Evolutionary conservation across 2,329 filamentous ascomycete species (phyloP).

Genomic region (Trichoderma guizhouense): DNA sequence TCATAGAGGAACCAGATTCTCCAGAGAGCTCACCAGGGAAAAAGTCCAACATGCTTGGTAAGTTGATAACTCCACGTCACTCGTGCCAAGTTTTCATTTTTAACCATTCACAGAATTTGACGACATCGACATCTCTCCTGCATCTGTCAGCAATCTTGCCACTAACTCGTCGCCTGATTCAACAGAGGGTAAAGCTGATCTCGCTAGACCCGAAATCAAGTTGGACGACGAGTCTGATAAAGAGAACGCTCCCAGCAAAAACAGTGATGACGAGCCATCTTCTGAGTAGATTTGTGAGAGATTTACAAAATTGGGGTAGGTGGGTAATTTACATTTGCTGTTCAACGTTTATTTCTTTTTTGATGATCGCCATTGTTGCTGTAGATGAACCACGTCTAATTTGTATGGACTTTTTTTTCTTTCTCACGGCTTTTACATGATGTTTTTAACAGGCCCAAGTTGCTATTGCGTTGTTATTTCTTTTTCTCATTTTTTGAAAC

Average conservation of each 20-base stretch:
- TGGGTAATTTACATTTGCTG: neutral
- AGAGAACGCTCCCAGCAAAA: neutral
- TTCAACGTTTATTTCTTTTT: neutral
- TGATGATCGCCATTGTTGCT: neutral
- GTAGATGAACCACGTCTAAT: neutral
- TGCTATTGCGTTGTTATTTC: neutral
- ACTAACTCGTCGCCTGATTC: conserved; percentile 11
- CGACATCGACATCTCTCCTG: neutral
- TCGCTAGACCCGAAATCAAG: neutral
- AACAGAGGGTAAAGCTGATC: neutral
- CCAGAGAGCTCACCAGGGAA: conserved; percentile 25
- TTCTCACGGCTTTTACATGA: neutral
- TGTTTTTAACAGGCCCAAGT: neutral
- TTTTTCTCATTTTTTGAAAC: neutral
- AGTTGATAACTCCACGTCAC: neutral
- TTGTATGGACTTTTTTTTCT: neutral
- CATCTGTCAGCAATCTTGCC: neutral
- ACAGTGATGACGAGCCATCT: neutral
- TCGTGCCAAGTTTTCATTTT: neutral
- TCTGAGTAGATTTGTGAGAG: neutral
- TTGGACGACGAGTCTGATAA: conserved; percentile 10
- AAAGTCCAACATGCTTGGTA: conserved; percentile 31
- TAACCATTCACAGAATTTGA: conserved; percentile 24
- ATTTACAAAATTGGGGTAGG: neutral
- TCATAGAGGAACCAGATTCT: conserved; percentile 35